These are phyloP conservation scores for Hanseniaspora nectarophila DNA, from an alignment of 805 yeast genomes.

Conservation along the genomic window DNA sequence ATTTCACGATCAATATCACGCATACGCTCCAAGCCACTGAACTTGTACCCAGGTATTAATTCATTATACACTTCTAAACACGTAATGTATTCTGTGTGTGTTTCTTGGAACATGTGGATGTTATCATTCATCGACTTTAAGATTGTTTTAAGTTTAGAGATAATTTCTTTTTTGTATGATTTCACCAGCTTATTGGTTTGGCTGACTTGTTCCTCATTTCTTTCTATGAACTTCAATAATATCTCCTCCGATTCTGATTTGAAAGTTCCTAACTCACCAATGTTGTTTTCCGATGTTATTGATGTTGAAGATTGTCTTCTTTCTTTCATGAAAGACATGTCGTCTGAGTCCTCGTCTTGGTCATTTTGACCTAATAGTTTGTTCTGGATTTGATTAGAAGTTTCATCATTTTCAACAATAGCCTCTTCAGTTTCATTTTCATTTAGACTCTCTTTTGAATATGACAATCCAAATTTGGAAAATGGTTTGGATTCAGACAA, in stretches of 20 bases:
- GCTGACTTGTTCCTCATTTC: background rate
- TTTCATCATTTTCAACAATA: background rate
- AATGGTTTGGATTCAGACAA: slow-evolving; percentile 14
- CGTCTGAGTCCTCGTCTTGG: background rate
- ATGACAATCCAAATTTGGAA: background rate
- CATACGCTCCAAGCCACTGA: background rate
- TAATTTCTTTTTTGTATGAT: slow-evolving; percentile 2
- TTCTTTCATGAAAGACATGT: background rate
- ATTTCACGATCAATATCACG: background rate
- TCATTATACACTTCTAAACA: background rate
- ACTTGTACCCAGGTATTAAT: background rate
- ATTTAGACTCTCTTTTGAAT: background rate
- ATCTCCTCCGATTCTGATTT: background rate
- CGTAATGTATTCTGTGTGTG: background rate
- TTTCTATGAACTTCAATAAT: background rate
- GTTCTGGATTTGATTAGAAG: no score
- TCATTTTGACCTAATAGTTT: background rate
- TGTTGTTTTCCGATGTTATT: background rate
- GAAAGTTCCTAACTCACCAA: background rate
- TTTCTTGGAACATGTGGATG: background rate
- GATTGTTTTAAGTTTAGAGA: background rate
- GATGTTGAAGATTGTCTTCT: slow-evolving; percentile 1
- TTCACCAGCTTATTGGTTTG: slow-evolving; percentile 2
- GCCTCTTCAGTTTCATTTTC: background rate
- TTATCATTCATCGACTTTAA: background rate